Evolutionary conservation across 1,139 yeast species (phyloP), one percentile per base, ranked within the genome.

Genomic region (Yamadazyma kanchanaburiensis): DNA sequence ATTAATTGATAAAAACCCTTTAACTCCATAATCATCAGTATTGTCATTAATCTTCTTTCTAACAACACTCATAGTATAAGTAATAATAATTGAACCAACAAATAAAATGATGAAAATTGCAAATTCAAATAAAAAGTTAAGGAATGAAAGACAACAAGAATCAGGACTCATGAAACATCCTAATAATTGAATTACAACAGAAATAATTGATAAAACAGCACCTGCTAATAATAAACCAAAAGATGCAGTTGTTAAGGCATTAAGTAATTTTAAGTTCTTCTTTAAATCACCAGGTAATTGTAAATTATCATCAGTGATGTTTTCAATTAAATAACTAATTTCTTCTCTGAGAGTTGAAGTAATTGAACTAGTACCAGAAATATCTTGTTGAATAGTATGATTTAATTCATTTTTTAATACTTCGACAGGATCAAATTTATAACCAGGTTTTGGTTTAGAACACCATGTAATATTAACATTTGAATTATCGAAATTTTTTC

Each of bases 391-490:
- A 30, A 67, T 47, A 28, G 60, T 51, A 27, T 49, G 40, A 27
- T 58, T 58, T 28, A 75, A 45, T 40, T 70, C 71, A 19, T 56
- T 50, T 37, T 64, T 64, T 33, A 80, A 42, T 21, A 81, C 48
- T 3, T 55, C 51, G 19, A 69, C 55, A 2, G 85, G 79, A 49
- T 81, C 76, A 43, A 83, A 65, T 22, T 54, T 48, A 46, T 57
- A 77, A 32, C 69, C 69, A 0, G 70, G 56, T 39, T 62, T 58
- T 13, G 82, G 70, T 12, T 53, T 40, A 5, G 78, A 70, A 58
- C 89, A 83, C 60, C 68, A 74, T 11, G 79, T 72, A 39, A 68
- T 69, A 25, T 58, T 58, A 27, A 70, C 56, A 35, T 64, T 51
- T 14, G 60, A 49, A 35, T 63, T 59, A 39, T 62, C 60, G 35